Conservation (phyloP, 495 filamentous ascomycete genomes). For the Neurospora tetrasperma region DNA sequence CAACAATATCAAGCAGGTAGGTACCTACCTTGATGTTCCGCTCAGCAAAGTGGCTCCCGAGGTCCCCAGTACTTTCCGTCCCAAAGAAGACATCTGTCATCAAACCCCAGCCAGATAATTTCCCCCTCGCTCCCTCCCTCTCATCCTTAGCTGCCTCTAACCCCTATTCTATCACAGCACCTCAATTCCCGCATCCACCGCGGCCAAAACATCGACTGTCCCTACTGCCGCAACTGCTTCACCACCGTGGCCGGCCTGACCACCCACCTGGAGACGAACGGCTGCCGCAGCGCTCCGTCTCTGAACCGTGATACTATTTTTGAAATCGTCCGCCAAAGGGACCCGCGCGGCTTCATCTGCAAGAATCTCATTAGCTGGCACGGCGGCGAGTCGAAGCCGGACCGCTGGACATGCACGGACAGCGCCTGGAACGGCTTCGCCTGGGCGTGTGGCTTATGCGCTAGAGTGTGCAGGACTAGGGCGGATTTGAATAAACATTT, state of each 20-base stretch:
- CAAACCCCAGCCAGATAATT: background rate
- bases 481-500: constrained; percentile 14
- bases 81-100: background rate
- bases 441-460: constrained; percentile 19
- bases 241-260: constrained; percentile 14
- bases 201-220: constrained; percentile 9
- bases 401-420: constrained; percentile 8
- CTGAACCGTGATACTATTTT: constrained; percentile 19
- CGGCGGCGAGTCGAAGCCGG: constrained; percentile 1
- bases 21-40: background rate
- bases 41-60: background rate
- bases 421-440: constrained; percentile 8
- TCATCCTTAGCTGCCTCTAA: background rate
- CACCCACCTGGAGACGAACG: constrained; percentile 13
- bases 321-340: constrained; percentile 9
- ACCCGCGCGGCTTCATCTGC: constrained; percentile 14
- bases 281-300: constrained; percentile 5
- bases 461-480: constrained; percentile 1
- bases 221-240: constrained; percentile 12
- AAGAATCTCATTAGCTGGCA: constrained; percentile 19
- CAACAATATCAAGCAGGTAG: constrained; percentile 23
- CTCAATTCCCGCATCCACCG: constrained; percentile 14
- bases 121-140: background rate
- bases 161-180: constrained; percentile 4
- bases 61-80: background rate